phyloP scores from a whole-genome alignment of 495 filamentous ascomycete species.

The Aspergillus affinis region DNA sequence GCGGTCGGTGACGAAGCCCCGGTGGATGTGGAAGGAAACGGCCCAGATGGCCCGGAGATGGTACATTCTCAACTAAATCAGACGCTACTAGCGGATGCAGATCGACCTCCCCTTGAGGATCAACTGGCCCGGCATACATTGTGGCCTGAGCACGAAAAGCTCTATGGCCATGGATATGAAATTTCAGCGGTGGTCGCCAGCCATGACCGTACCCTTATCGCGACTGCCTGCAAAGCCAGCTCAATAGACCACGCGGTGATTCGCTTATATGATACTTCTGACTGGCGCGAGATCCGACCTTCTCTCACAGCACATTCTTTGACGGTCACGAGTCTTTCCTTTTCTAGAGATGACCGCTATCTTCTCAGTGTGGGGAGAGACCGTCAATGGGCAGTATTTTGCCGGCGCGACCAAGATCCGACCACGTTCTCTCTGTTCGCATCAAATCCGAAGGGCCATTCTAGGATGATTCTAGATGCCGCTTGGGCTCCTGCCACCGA shows the following conservation, averaged over 20 bases:
- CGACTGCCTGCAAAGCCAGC: conserved; percentile 91
- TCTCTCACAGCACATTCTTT: conserved; percentile 76
- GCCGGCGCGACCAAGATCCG: conserved; percentile 39
- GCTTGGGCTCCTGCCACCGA: conserved; percentile 66
- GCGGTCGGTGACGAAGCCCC: conserved; percentile 59
- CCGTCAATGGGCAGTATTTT: conserved; percentile 82
- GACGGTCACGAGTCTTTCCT: conserved; percentile 78
- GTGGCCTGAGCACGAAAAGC: conserved; percentile 94
- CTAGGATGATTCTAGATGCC: conserved; percentile 84
- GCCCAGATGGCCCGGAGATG: conserved; percentile 33
- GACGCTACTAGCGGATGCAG: conserved; percentile 37
- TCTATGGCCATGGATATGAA: conserved; percentile 99
- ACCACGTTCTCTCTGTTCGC: conserved; percentile 54
- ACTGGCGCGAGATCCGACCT: conserved; percentile 86
- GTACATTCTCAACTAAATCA: conserved; percentile 25
- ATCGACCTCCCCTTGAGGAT: conserved; percentile 84
- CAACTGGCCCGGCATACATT: conserved; percentile 85
- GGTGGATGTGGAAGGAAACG: conserved; percentile 54
- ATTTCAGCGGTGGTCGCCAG: conserved; percentile 86
- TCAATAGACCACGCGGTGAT: conserved; percentile 94
- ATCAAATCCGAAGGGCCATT: conserved; percentile 79
- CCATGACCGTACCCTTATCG: conserved; percentile 70
- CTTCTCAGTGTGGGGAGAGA: conserved; percentile 90
- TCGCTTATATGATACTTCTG: conserved; percentile 78
- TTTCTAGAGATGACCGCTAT: conserved; percentile 69